phyloP scores from a whole-genome alignment of 352 stramenopile genomes.

The Lagenidium sp. region DNA sequence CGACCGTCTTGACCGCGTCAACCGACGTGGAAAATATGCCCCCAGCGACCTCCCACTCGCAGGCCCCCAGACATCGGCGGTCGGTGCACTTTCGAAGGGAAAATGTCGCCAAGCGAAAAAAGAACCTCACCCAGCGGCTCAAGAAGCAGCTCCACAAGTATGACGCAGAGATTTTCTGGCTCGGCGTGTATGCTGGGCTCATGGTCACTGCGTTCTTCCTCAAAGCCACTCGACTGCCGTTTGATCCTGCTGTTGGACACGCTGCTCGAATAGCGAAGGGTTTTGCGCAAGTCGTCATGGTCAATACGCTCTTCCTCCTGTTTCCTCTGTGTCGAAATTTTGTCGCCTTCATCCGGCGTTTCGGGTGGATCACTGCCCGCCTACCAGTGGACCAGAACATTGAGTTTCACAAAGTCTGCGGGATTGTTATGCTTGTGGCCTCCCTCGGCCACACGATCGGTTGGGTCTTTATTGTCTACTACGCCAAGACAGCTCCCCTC shows the following conservation, averaged over 20 bases:
- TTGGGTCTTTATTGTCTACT: slow-evolving; percentile 49
- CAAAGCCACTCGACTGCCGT: slow-evolving; percentile 26
- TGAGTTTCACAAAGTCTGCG: slow-evolving; percentile 71
- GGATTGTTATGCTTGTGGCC: slow-evolving; percentile 54
- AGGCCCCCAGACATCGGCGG: not conserved
- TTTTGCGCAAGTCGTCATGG: slow-evolving; percentile 59
- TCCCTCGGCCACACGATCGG: slow-evolving; percentile 38
- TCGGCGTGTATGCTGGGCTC: slow-evolving; percentile 29
- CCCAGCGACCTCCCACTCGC: no score
- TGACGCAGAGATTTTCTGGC: slow-evolving; percentile 36
- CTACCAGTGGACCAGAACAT: slow-evolving; percentile 59
- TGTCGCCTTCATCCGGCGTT: slow-evolving; percentile 34
- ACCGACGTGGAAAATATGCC: not conserved
- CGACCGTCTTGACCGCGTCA: not conserved
- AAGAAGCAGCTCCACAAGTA: slow-evolving; percentile 35
- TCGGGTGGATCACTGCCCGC: slow-evolving; percentile 23
- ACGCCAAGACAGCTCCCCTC: slow-evolving; percentile 25
- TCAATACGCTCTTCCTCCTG: slow-evolving; percentile 69
- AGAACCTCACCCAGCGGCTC: slow-evolving; percentile 10
- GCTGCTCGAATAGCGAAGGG: slow-evolving; percentile 51
- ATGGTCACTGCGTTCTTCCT: slow-evolving; percentile 34
- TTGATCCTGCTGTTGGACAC: slow-evolving; percentile 44
- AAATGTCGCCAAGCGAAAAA: slow-evolving; percentile 7
- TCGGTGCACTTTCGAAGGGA: slow-evolving; percentile 2
- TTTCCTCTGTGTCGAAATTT: slow-evolving; percentile 70